Evolutionary conservation across 352 stramenopile species (phyloP).

Genomic region (Globisporangium nagaii): DNA sequence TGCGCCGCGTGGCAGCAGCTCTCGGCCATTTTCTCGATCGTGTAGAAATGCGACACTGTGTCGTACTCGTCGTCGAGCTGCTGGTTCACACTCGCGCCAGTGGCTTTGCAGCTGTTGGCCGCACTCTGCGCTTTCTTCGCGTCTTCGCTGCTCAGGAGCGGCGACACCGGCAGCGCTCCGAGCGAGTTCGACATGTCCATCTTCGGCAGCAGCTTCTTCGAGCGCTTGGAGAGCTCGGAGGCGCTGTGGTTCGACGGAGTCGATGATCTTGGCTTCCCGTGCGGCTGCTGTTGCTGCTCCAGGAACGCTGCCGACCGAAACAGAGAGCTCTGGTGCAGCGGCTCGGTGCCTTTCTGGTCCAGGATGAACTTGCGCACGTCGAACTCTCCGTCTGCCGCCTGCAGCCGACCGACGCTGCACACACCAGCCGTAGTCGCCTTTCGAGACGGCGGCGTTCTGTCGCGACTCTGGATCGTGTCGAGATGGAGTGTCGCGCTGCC

Average conservation of each 20-base stretch:
- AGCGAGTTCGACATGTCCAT: slow-evolving; percentile 8
- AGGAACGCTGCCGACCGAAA: slow-evolving; percentile 39
- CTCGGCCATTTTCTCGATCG: slow-evolving; percentile 63
- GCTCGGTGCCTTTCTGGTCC: slow-evolving; percentile 46
- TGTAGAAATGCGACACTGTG: slow-evolving; percentile 69
- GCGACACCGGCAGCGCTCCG: not conserved
- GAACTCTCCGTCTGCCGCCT: slow-evolving; percentile 26
- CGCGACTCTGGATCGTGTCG: slow-evolving; percentile 9
- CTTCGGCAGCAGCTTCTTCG: slow-evolving; percentile 14
- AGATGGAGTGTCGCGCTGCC: slow-evolving; percentile 26
- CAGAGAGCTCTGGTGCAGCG: slow-evolving; percentile 51
- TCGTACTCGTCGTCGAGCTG: slow-evolving; percentile 25
- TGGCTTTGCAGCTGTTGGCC: not conserved
- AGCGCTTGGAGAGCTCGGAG: not conserved
- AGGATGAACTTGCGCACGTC: slow-evolving; percentile 62
- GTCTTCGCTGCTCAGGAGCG: not conserved
- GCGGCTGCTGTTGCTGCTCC: slow-evolving; percentile 4
- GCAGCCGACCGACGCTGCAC: not conserved
- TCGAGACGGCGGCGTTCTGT: not conserved
- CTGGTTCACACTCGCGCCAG: slow-evolving; percentile 13
- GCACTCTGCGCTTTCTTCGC: slow-evolving; percentile 5
- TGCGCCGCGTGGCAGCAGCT: slow-evolving; percentile 67
- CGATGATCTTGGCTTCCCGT: not conserved
- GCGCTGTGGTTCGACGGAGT: not conserved
- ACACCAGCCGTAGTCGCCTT: not conserved